Conservation (phyloP, 2,329 filamentous ascomycete genomes). For the Claviceps sp. region DNA sequence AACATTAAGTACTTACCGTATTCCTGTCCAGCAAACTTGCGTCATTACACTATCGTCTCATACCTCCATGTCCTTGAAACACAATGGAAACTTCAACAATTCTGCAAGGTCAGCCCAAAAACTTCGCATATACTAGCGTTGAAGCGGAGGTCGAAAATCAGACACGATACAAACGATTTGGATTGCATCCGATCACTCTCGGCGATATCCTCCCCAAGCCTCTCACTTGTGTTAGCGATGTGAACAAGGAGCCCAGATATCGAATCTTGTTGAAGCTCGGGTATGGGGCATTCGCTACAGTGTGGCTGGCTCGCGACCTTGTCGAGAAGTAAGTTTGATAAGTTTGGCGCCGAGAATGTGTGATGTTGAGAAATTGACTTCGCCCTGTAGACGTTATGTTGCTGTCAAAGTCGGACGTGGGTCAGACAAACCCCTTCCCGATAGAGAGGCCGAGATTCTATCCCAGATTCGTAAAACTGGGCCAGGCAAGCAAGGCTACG, state of each 20-base stretch:
- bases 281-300: constrained; percentile 3
- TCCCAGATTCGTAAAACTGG: too few species aligned
- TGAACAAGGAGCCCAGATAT: constrained; percentile 2
- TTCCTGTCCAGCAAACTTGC: too few species aligned
- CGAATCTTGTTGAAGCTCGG: constrained; percentile 5
- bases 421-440: background rate
- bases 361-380: background rate
- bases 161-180: constrained; percentile 1
- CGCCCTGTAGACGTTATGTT: constrained; percentile 1
- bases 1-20: too few species aligned
- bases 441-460: too few species aligned
- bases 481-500: background rate
- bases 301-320: background rate
- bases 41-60: too few species aligned
- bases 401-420: constrained; percentile 2
- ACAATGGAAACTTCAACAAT: too few species aligned
- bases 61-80: too few species aligned
- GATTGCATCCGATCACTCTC: constrained; percentile 4
- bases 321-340: background rate
- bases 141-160: background rate
- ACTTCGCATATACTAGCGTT: too few species aligned
- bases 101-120: background rate
- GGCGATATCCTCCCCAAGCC: constrained; percentile 2
- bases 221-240: background rate
- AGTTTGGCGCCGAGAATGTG: background rate